These are phyloP conservation scores for Trichoderma gracile DNA, from an alignment of 2,329 filamentous ascomycete genomes.

Conservation along the genomic window DNA sequence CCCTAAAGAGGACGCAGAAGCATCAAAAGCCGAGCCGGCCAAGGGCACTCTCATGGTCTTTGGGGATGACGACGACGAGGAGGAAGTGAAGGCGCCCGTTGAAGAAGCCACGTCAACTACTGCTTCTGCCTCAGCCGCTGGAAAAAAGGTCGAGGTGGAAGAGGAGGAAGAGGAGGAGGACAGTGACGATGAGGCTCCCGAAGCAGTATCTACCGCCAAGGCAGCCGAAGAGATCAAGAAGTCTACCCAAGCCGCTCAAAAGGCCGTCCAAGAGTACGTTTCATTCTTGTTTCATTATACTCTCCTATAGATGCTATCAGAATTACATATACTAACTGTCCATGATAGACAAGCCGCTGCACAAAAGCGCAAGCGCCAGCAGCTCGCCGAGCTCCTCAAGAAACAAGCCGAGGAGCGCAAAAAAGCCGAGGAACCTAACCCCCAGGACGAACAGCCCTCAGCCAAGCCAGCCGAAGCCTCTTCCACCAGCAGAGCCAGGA, in stretches of 20 bases:
- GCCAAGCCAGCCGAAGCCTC: constrained; percentile 11
- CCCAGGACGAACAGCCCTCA: constrained; percentile 28
- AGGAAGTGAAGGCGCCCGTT: constrained; percentile 25
- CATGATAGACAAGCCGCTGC: constrained; percentile 50
- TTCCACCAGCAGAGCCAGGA: constrained; percentile 23
- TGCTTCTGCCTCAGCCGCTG: neutral
- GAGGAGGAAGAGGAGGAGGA: constrained; percentile 44
- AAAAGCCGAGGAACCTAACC: constrained; percentile 34
- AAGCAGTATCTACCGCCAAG: constrained; percentile 56
- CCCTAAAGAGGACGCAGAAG: neutral
- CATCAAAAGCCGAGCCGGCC: constrained; percentile 3
- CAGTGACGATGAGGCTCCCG: constrained; percentile 58
- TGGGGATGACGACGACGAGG: constrained; percentile 36
- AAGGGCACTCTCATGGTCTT: constrained; percentile 40
- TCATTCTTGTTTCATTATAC: neutral
- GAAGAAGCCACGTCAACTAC: neutral
- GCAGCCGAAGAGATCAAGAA: constrained; percentile 50
- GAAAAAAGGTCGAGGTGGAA: constrained; percentile 34
- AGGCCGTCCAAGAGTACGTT: constrained; percentile 54
- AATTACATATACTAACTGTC: neutral
- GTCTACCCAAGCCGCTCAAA: constrained; percentile 49
- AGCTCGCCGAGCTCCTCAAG: constrained; percentile 56
- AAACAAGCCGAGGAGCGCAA: constrained; percentile 56
- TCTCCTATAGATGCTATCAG: neutral
- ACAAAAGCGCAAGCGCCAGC: constrained; percentile 57